phyloP scores from a whole-genome alignment of 768 basidiomycete genomes.

The Lactarius deliciosus region DNA sequence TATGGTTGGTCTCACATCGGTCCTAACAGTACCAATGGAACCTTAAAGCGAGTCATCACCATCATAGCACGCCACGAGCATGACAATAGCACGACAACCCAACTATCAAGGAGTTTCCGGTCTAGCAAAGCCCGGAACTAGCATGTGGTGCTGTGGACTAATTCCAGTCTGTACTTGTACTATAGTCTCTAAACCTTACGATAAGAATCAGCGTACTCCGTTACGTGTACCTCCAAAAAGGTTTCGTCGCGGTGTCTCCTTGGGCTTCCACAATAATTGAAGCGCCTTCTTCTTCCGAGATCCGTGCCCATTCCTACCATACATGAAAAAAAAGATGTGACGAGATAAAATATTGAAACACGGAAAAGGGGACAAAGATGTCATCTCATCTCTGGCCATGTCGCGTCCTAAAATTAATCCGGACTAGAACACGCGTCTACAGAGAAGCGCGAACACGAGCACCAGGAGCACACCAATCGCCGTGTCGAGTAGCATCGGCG shows the following conservation, averaged over 20 bases:
- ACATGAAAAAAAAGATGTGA: background rate
- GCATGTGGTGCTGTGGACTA: background rate
- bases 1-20: too few species aligned
- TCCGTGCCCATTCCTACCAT: background rate
- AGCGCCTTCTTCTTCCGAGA: background rate
- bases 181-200: background rate
- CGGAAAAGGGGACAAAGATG: background rate
- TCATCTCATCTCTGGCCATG: background rate
- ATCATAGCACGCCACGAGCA: too few species aligned
- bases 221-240: background rate
- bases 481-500: slow-evolving; percentile 69
- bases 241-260: background rate
- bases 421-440: slow-evolving; percentile 50
- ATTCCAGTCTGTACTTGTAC: background rate
- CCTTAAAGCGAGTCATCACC: too few species aligned
- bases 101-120: background rate
- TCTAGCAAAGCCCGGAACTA: background rate
- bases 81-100: background rate
- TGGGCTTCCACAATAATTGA: background rate
- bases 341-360: background rate
- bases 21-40: too few species aligned
- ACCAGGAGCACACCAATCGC: slow-evolving; percentile 73
- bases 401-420: background rate
- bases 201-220: background rate
- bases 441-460: slow-evolving; percentile 65